Conservation (phyloP, 805 yeast species). For the Kuraishia piskuri region DNA sequence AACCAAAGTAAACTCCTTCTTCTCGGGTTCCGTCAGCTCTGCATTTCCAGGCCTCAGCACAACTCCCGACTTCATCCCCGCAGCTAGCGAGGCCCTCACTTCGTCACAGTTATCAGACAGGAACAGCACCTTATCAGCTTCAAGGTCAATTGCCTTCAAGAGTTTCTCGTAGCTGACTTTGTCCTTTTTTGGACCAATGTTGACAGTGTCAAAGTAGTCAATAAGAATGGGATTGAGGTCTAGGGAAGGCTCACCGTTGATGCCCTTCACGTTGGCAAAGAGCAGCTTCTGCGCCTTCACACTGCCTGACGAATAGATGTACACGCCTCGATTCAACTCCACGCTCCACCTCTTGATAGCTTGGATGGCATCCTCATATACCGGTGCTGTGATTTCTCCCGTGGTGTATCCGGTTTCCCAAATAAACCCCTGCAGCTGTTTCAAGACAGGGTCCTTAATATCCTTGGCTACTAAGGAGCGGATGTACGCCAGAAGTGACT, state of each 20-base stretch:
- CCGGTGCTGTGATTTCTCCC: slow-evolving; percentile 73
- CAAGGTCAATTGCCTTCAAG: slow-evolving; percentile 24
- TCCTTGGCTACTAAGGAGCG: slow-evolving; percentile 51
- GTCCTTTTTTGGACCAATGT: slow-evolving; percentile 67
- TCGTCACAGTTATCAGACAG: slow-evolving; percentile 77
- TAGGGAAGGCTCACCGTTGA: slow-evolving; percentile 8
- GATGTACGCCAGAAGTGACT: slow-evolving; percentile 37
- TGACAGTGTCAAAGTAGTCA: slow-evolving; percentile 81
- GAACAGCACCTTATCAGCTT: slow-evolving; percentile 38
- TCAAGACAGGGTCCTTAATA: slow-evolving; percentile 68
- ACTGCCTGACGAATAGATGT: slow-evolving; percentile 85
- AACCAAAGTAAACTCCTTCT: slow-evolving; percentile 15
- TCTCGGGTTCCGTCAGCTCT: slow-evolving; percentile 30
- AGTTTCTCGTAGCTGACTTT: slow-evolving; percentile 51
- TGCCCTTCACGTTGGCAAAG: slow-evolving; percentile 49
- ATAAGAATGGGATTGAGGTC: slow-evolving; percentile 46
- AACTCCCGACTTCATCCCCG: slow-evolving; percentile 51
- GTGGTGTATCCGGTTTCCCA: slow-evolving; percentile 75
- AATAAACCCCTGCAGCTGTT: slow-evolving; percentile 72
- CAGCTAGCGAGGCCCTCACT: slow-evolving; percentile 61
- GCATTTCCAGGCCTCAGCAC: slow-evolving; percentile 75
- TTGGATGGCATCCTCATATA: slow-evolving; percentile 63
- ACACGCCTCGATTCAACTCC: slow-evolving; percentile 27
- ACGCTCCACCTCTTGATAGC: slow-evolving; percentile 37
- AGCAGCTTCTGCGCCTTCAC: slow-evolving; percentile 78